Base-by-base conservation (phyloP, 805 yeast genomes). In the Metschnikowia shivogae region DNA sequence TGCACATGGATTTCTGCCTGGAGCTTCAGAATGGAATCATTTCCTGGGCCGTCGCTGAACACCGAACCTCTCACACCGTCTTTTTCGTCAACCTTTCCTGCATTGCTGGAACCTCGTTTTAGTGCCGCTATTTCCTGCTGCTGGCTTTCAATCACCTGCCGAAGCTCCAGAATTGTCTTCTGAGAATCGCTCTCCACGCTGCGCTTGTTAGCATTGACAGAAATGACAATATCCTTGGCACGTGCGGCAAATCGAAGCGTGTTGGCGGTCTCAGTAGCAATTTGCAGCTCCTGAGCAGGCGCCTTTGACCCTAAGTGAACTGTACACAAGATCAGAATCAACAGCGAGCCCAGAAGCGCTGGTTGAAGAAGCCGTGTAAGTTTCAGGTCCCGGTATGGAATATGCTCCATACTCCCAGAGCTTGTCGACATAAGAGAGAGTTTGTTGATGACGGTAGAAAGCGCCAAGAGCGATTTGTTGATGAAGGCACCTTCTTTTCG, bases 371-470 rank as follows among this genome's bases (percentile, higher is more conserved):
- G 68, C 47, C 99, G 72, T 0, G 99, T 92, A 46, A 92, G 76
- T 60, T 92, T 92, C 3, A 96, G 88, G 62, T 92, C 98, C 61
- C 99, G 73, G 65, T 88, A 92, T 0, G 97, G 97, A 30, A 93
- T 78, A 60, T 93, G 97, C 11, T 78, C 80, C 19, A 62, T 61
- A 30, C 62, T 38, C 1, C 42, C 38, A 24, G 52, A 53, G 6
- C 43, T 33, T 8, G 69, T 51, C 12, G 58, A 53, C 14, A 53
- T 42, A 17, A 59, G 73, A 20, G 87, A 78, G 32, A 92, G 70
- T 55, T 88, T 83, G 22, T 95, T 81, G 46, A 92, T 89, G n/a
- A 92, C 97, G 1, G 96, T 87, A 5, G 97, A 89, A 41, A 92
- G 74, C 0, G 98, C 95, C 42, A 92, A 71, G 34, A 92, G 73